Base-by-base conservation (phyloP, 371 early-diverging fungal species). In the Funneliformis caledonium region DNA sequence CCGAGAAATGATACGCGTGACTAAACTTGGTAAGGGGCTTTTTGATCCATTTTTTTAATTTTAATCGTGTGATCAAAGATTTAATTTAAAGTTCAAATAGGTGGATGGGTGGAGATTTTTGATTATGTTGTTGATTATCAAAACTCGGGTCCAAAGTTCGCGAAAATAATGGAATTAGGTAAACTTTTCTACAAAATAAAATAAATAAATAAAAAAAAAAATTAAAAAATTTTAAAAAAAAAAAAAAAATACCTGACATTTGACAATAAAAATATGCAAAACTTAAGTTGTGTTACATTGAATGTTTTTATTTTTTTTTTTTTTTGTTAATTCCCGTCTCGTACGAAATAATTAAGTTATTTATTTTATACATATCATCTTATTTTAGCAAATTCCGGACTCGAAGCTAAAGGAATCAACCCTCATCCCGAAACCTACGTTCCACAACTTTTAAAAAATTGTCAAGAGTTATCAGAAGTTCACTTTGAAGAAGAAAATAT, bases 1-100 rank as follows among this genome's bases (percentile, higher is more conserved):
- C 1, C 11, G 12, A 33, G 73, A 56, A 52, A 56, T 73, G 9
- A 43, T 52, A 11, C 22, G 73, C n/a, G 59, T 73, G 10, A 42
- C 59, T 1, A 73, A 56, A 87, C 80, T 86, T 88, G 86, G 84
- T 89, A 42, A 70, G 84, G 83, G n/a, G 26, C 26, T 26, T 26
- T 81, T 82, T 72, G 75, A 80, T 67, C 81, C 81, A 7, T 80
- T 83, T 31, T 12, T 8, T 31, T 8, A 65, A 9, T 5, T 31
- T 5, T 4, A 65, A 9, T 65, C 31, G 65, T 69, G 7, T 19
- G 19, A n/a, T 7, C 14, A 42, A 7, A 42, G 43, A 6, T 6
- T 33, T 68, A 19, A 33, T 5, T 37, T 19, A 42, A 42, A 37
- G 6, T 68, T 68, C 2, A 14, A 69, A 11, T 65, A 26, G 65